Conservation (phyloP, 2,329 filamentous ascomycete genomes). For the Diaporthe longicolla region DNA sequence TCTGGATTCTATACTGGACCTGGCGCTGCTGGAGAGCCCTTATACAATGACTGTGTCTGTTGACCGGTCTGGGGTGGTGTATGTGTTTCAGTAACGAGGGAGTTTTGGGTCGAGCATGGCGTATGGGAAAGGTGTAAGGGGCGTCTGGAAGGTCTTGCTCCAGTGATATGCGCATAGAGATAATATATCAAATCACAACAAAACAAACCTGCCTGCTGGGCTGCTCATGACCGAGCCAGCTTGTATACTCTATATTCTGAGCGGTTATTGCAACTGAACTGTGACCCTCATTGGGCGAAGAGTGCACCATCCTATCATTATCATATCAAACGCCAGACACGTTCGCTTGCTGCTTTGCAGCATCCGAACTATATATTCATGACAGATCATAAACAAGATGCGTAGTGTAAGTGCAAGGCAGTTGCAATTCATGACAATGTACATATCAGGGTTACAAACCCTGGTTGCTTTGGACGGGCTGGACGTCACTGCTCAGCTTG, state of each 20-base stretch:
- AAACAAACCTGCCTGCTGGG: neutral
- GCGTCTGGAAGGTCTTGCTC: neutral
- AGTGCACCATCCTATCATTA: neutral
- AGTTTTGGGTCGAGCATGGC: neutral
- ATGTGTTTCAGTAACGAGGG: constrained; percentile 76
- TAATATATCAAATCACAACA: neutral
- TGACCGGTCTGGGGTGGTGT: constrained; percentile 90
- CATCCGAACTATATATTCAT: neutral
- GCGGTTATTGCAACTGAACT: too few species aligned
- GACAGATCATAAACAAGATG: neutral
- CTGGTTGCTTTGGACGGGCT: neutral
- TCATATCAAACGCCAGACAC: neutral
- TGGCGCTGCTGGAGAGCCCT: constrained; percentile 88
- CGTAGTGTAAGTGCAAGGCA: neutral
- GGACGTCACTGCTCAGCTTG: constrained; percentile 18
- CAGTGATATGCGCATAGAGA: neutral
- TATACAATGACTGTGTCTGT: constrained; percentile 95
- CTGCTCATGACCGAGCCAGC: neutral
- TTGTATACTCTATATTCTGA: neutral
- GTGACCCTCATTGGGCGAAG: neutral
- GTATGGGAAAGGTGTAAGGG: neutral
- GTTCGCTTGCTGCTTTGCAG: neutral
- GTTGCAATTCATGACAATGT: neutral
- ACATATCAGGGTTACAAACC: constrained; percentile 20
- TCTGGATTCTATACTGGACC: constrained; percentile 88